Percentiles rank a stretch among this genome's conserved stretches.
These are phyloP conservation scores for Trichoderma hamatum DNA, from an alignment of 2,329 filamentous ascomycete genomes.

Conservation along the genomic window DNA sequence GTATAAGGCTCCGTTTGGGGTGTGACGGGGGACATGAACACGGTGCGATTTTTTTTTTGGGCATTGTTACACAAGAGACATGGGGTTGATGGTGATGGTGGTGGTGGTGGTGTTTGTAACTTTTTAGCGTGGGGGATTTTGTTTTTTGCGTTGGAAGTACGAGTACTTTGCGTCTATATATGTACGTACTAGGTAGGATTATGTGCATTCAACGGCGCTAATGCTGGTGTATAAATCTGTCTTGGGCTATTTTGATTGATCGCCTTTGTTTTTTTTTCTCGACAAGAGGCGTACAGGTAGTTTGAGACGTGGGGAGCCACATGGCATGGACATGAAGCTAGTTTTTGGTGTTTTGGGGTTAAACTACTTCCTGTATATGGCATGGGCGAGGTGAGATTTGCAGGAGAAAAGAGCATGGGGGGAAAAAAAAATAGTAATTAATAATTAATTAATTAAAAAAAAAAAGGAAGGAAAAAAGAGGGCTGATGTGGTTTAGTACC, in stretches of 20 bases:
- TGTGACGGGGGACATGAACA: not conserved
- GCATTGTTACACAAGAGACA: not conserved
- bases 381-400: not conserved
- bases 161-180: not conserved
- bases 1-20: not conserved
- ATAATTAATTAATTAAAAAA: no score
- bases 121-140: not conserved
- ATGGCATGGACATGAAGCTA: not conserved
- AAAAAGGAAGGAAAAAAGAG: not conserved
- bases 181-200: not conserved
- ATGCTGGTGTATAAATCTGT: not conserved
- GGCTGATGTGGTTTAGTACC: not conserved
- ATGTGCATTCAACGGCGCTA: not conserved
- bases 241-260: not conserved
- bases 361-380: not conserved
- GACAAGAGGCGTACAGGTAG: constrained; percentile 6
- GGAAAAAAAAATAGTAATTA: not conserved
- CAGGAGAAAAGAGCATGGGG: not conserved
- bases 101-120: not conserved
- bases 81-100: not conserved
- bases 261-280: not conserved
- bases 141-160: not conserved
- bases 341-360: not conserved
- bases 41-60: not conserved
- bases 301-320: not conserved